Evolutionary conservation across 768 basidiomycete genomes (phyloP).

Genomic region (Tylopilus subfusipes): DNA sequence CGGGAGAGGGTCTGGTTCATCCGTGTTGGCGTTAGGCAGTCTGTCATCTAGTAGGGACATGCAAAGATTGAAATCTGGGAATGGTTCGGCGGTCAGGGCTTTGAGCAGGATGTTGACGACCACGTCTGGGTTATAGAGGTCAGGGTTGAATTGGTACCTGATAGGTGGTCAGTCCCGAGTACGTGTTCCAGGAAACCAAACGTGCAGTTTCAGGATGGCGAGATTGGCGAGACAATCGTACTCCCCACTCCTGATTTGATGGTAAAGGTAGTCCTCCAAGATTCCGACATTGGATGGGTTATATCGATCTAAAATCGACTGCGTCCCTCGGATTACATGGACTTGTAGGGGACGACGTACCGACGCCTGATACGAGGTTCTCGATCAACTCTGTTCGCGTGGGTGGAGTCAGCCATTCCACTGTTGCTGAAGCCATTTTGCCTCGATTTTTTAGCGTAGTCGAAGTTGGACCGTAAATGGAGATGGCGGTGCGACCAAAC

Average conservation of each 20-base stretch:
- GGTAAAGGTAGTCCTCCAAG: conserved; percentile 94
- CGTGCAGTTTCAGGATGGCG: conserved; percentile 88
- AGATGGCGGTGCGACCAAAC: conserved; percentile 7
- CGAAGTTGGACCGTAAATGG: not conserved
- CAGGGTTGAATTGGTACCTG: conserved; percentile 95
- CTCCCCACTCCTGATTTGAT: conserved; percentile 86
- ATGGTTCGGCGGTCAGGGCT: conserved; percentile 77
- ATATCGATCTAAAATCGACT: conserved; percentile 71
- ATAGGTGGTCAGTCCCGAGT: not conserved
- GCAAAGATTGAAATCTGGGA: conserved; percentile 93
- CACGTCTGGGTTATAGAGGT: conserved; percentile 89
- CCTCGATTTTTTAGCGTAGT: conserved; percentile 7
- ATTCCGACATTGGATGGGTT: conserved; percentile 92
- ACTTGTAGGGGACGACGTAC: conserved; percentile 40
- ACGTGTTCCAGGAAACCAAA: not conserved
- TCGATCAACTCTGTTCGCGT: conserved; percentile 86
- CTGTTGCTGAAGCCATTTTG: conserved; percentile 35
- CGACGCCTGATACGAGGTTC: conserved; percentile 86
- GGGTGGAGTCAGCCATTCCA: conserved; percentile 69
- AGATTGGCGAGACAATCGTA: conserved; percentile 96
- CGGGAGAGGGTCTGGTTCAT: conserved; percentile 82
- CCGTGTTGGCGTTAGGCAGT: conserved; percentile 47
- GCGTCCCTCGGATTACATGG: not conserved
- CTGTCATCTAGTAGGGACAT: conserved; percentile 88
- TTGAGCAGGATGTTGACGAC: conserved; percentile 94